Conservation (phyloP, 306 rosid genomes). For the Quercus rubra region DNA sequence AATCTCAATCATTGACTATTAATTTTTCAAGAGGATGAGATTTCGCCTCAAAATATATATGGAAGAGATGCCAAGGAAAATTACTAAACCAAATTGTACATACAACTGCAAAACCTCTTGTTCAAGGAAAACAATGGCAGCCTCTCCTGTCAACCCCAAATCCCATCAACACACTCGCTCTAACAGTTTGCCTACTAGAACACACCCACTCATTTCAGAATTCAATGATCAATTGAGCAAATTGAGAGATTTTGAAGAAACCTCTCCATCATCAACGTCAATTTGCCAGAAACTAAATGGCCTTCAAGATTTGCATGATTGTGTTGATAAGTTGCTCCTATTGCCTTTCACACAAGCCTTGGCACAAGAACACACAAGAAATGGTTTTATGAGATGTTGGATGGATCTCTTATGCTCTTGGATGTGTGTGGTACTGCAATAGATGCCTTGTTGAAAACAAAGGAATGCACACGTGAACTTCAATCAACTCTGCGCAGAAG, state of each 20-base stretch:
- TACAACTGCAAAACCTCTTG: background rate
- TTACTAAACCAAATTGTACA: background rate
- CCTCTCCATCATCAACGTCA: conserved; percentile 16
- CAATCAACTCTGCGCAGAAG: conserved; percentile 16
- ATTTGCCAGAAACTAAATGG: conserved; percentile 11
- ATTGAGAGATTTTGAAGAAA: conserved; percentile 16
- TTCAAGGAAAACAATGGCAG: background rate
- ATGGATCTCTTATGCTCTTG: conserved; percentile 18
- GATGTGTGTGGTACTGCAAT: conserved; percentile 16
- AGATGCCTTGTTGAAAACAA: conserved; percentile 21
- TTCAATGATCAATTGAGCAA: conserved; percentile 18
- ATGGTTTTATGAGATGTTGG: background rate
- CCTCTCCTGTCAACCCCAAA: conserved; percentile 15
- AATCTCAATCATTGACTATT: conserved; percentile 4
- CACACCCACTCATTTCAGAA: conserved; percentile 17
- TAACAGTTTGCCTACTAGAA: conserved; percentile 20
- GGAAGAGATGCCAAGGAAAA: background rate
- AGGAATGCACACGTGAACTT: conserved; percentile 21
- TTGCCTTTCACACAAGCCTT: conserved; percentile 1
- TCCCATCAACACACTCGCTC: conserved; percentile 12
- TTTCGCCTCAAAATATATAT: conserved; percentile 20
- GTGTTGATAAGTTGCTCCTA: conserved; percentile 4
- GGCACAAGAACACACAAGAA: background rate
- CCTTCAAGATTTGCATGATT: conserved; percentile 15
- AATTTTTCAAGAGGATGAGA: conserved; percentile 20